phyloP scores from a whole-genome alignment of 495 filamentous ascomycete genomes.

The Talaromyces thailandensis region DNA sequence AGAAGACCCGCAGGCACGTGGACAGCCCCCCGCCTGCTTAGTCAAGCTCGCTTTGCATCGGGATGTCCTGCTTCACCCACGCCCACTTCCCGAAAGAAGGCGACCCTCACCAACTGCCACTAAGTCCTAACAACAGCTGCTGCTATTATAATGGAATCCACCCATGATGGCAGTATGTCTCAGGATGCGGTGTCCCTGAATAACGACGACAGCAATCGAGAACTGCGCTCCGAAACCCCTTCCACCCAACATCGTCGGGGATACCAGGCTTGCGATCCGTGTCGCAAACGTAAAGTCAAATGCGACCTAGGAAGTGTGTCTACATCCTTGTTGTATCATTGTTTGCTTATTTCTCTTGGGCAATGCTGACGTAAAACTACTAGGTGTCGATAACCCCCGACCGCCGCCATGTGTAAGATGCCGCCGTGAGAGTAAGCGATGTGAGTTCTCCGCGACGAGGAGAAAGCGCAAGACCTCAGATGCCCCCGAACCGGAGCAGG shows the following conservation, averaged over 20 bases:
- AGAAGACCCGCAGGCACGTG: neutral
- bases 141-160: neutral
- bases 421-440: slow-evolving; percentile 85
- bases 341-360: neutral
- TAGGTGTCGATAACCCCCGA: slow-evolving; percentile 79
- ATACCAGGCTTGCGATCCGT: slow-evolving; percentile 86
- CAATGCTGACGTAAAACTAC: neutral
- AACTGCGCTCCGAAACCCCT: slow-evolving; percentile 22
- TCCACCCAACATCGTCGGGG: slow-evolving; percentile 56
- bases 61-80: slow-evolving; percentile 12
- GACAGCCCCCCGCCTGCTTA: no score
- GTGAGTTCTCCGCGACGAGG: slow-evolving; percentile 92
- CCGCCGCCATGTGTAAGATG: slow-evolving; percentile 93
- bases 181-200: slow-evolving; percentile 7
- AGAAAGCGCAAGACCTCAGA: slow-evolving; percentile 78
- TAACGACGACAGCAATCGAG: slow-evolving; percentile 11
- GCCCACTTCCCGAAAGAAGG: slow-evolving; percentile 15
- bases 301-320: slow-evolving; percentile 74
- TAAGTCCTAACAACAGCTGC: neutral
- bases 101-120: neutral
- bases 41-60: slow-evolving; percentile 39
- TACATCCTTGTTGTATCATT: neutral
- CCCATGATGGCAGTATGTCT: neutral
- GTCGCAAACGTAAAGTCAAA: slow-evolving; percentile 82
- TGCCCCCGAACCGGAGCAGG: slow-evolving; percentile 43